Conservation (phyloP, 75 land plant genomes). For the Ceratopteris richardii region DNA sequence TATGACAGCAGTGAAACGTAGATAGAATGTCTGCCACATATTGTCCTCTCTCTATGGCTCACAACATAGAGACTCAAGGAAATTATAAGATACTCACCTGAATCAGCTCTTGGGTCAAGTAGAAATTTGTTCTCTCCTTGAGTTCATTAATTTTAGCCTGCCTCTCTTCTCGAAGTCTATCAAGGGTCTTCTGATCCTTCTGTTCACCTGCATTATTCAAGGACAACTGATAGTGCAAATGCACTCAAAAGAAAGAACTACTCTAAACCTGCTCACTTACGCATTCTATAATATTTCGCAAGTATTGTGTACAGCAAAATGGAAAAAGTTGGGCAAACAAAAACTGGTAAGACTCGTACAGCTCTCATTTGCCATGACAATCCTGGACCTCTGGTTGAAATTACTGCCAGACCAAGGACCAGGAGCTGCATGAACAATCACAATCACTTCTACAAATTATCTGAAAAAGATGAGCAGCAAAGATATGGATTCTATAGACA, state of each 20-base stretch:
- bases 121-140: slow-evolving; percentile 88
- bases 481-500: neutral
- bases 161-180: slow-evolving; percentile 74
- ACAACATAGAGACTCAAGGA: too few relatives aligned
- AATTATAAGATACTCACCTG: slow-evolving; percentile 40
- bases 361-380: slow-evolving; percentile 82
- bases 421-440: slow-evolving; percentile 10
- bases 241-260: neutral
- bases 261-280: slow-evolving; percentile 30
- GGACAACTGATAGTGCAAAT: neutral
- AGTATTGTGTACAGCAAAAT: slow-evolving; percentile 50
- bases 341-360: slow-evolving; percentile 71
- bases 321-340: slow-evolving; percentile 55
- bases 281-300: slow-evolving; percentile 49
- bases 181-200: slow-evolving; percentile 85
- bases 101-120: slow-evolving; percentile 83
- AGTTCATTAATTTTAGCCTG: slow-evolving; percentile 89
- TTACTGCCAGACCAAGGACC: slow-evolving; percentile 56
- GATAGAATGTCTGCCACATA: too few relatives aligned
- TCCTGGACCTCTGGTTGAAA: slow-evolving; percentile 61
- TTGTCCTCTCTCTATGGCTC: too few relatives aligned
- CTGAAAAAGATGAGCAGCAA: too few relatives aligned
- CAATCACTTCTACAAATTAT: too few relatives aligned
- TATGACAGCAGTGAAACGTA: slow-evolving; percentile 22
- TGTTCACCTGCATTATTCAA: slow-evolving; percentile 45